phyloP scores from a whole-genome alignment of 2,329 filamentous ascomycete species.

The Fusarium illudens region DNA sequence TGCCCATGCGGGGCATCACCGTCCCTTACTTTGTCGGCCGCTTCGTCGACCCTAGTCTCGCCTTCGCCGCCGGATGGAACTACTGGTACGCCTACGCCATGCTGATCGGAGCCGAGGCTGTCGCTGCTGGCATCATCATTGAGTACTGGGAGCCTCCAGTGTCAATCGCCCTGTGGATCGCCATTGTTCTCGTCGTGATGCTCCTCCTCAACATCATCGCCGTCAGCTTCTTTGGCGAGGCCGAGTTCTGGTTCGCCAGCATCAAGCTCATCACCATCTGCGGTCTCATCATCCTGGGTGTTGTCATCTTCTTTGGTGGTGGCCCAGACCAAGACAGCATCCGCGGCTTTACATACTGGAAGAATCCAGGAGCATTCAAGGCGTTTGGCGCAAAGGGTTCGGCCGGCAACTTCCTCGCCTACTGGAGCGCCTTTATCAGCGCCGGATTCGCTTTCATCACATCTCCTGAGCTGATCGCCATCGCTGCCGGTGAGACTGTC shows the following conservation, averaged over 20 bases:
- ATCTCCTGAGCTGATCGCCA: constrained; percentile 40
- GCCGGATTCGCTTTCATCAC: constrained; percentile 55
- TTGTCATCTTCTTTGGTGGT: constrained; percentile 61
- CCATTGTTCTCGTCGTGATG: constrained; percentile 63
- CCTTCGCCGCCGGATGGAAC: constrained; percentile 67
- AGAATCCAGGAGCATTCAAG: constrained; percentile 55
- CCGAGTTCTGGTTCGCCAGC: constrained; percentile 68
- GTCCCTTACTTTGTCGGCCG: constrained; percentile 65
- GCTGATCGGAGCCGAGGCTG: constrained; percentile 65
- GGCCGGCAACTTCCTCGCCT: constrained; percentile 64
- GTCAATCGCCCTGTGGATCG: constrained; percentile 66
- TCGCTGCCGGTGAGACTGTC: constrained; percentile 46
- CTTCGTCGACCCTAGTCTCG: constrained; percentile 63
- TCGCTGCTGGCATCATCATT: constrained; percentile 65
- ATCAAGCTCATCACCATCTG: constrained; percentile 68
- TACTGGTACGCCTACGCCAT: constrained; percentile 71
- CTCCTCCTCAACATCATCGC: constrained; percentile 65
- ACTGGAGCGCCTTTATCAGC: constrained; percentile 65
- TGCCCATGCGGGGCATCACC: constrained; percentile 65
- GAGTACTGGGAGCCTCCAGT: constrained; percentile 66
- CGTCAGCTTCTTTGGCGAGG: constrained; percentile 66
- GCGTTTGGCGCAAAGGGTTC: constrained; percentile 57
- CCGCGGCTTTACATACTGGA: constrained; percentile 51
- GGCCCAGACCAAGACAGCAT: constrained; percentile 60
- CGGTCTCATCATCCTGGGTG: constrained; percentile 61